Base-by-base conservation (phyloP, 176 grass and related monocot species). In the Triticum dicoccoides region DNA sequence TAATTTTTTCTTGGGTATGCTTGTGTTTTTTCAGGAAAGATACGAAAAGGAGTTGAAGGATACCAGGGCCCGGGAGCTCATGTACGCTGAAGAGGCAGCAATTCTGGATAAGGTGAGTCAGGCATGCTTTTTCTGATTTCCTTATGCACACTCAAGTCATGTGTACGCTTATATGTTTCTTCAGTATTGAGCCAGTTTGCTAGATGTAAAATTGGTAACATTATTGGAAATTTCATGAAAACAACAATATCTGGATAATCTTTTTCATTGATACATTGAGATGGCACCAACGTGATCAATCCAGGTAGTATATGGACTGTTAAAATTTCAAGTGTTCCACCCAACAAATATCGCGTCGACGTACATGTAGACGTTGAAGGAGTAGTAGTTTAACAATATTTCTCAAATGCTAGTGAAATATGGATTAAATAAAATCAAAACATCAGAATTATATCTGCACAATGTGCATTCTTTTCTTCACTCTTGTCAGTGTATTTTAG, bases 11-110 rank as follows among this genome's bases (percentile, higher is more conserved):
- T 39, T n/a, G 77, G 27, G 77, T 87, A n/a, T 84, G 74, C 64
- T 87, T 91, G 27, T 78, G 49, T 45, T 78, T 86, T 77, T 18
- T 81, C 71, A 99, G 97, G 97, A 96, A 80, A 93, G 93, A 84
- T 99, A 94, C 80, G 97, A 96, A 91, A 94, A 91, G 85, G 90
- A 93, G 69, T 73, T 99, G 88, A 99, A 96, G 84, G 92, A 96
- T 80, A 93, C 97, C 25, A 96, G 94, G 78, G 97, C 84, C 11
- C 82, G 87, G 65, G 86, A 89, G 85, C 87, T 99, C 30, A 96
- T 94, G 97, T 88, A 89, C 79, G 90, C 92, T 58, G 97, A 99
- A 88, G 92, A 93, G 77, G 94, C 89, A 71, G 92, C 94, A 81
- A 99, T 99, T 89, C 58, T 94, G 54, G 94, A 96, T 49, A 96